phyloP scores from a whole-genome alignment of 176 grass and related monocot species.

The Alopecurus myosuroides region DNA sequence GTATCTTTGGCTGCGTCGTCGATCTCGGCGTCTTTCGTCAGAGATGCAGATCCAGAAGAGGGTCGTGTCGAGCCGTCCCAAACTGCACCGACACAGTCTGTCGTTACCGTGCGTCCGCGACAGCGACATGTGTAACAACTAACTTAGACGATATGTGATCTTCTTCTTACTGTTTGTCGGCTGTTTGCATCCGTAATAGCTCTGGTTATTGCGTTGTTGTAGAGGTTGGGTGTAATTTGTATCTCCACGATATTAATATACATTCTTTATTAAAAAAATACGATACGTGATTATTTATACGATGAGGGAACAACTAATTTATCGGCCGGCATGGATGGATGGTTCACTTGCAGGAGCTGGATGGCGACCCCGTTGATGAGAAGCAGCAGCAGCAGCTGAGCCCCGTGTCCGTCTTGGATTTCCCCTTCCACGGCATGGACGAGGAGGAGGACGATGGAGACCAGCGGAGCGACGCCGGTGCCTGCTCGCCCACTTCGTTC shows the following conservation, averaged over 20 bases:
- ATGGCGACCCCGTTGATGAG: constrained; percentile 20
- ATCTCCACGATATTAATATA: too few species aligned
- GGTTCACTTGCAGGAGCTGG: not conserved
- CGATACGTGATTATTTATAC: too few species aligned
- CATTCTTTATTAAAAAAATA: too few species aligned
- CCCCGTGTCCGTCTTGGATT: constrained; percentile 73
- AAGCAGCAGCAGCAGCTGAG: constrained; percentile 74
- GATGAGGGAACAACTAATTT: too few species aligned
- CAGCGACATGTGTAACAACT: too few species aligned
- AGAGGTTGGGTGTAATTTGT: too few species aligned
- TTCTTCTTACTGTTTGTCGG: too few species aligned
- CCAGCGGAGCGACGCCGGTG: constrained; percentile 14
- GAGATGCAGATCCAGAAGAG: not conserved
- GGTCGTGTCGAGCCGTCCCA: not conserved
- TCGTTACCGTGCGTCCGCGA: too few species aligned
- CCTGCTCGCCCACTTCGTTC: constrained; percentile 18
- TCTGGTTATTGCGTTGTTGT: too few species aligned
- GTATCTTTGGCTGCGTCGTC: not conserved
- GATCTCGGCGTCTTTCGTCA: not conserved
- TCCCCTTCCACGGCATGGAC: constrained; percentile 47
- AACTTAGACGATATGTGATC: too few species aligned
- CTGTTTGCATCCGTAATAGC: too few species aligned
- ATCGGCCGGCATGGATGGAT: too few species aligned
- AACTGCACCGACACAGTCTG: not conserved
- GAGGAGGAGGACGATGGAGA: constrained; percentile 41